Base-by-base conservation (phyloP, 2,329 filamentous ascomycete genomes). In the Clarireedia homoeocarpa region DNA sequence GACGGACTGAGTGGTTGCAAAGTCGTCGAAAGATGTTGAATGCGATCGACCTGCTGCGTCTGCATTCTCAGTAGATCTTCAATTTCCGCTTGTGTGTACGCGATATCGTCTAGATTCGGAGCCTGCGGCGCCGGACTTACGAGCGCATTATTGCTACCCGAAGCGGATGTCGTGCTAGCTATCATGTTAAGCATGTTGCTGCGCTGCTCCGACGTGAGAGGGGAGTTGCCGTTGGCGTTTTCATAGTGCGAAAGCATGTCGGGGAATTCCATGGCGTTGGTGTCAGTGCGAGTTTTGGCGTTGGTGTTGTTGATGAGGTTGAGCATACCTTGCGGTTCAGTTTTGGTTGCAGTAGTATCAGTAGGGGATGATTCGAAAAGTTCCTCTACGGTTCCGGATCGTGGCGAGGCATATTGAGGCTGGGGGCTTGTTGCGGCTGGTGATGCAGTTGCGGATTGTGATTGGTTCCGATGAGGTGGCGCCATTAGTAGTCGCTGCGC, bases 1-100 rank as follows among this genome's bases (percentile, higher is more conserved):
- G 83, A 88, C 0, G 91, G 91, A 65, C 86, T 91, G 12, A 95
- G 77, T 0, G 91, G 91, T 6, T 88, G 85, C 6, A 96, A 78
- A 15, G 90, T 74, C 55, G 82, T 84, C 51, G 84, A 84, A 9
- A 96, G 76, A 57, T 88, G 83, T 59, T 88, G 82, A 1, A 96
- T 86, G 49, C 88, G 86, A 48, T 79, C 79, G 58, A 87, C 84
- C 66, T 96, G 91, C 58, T 92, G 84, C 24, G 83, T 81, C 67
- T 95, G 89, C 65, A 96, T 76, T 45, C 85, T 85, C 60, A 89
- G 83, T 2, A 97, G 77, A 30, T 87, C 80, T 51, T 94, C 88
- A 27, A 96, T 80, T 60, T 95, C 88, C 14, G 85, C 77, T 59
- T 86, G 80, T 4, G 86, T 91, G 58, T 81, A 81, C 47, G 78